These are phyloP conservation scores for Candida ipomoeae DNA, from an alignment of 805 yeast genomes.

Conservation along the genomic window DNA sequence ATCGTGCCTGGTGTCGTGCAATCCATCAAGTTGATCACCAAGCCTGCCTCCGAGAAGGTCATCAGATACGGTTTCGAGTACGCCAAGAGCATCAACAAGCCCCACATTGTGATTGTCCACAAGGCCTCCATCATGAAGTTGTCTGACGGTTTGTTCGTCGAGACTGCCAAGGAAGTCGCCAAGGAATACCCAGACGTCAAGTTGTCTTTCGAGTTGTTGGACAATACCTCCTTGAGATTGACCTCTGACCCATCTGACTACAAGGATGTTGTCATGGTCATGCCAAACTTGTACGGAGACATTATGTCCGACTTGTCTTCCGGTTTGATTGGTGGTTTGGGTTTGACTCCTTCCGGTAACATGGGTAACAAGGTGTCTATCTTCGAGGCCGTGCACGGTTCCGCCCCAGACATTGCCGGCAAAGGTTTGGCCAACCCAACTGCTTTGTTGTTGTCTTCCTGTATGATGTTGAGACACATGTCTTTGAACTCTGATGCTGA, in stretches of 20 bases:
- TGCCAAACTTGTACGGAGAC: conserved; percentile 99
- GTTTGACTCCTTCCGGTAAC: conserved; percentile 98
- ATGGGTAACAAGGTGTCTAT: conserved; percentile 98
- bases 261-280: conserved; percentile 88
- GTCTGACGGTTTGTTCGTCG: conserved; percentile 94
- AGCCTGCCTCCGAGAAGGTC: conserved; percentile 93
- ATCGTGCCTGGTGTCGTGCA: conserved; percentile 98
- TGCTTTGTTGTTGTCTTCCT: conserved; percentile 89
- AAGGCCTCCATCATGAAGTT: conserved; percentile 98
- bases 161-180: conserved; percentile 84
- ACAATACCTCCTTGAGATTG: conserved; percentile 88
- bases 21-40: conserved; percentile 94
- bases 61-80: conserved; percentile 96
- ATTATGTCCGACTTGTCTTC: conserved; percentile 97
- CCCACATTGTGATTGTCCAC: conserved; percentile 91
- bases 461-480: conserved; percentile 99
- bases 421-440: conserved; percentile 99
- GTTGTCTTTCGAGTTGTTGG: conserved; percentile 82
- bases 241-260: conserved; percentile 86
- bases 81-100: conserved; percentile 83
- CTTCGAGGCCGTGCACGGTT: conserved; percentile 99
- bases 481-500: conserved; percentile 76
- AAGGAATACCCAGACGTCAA: conserved; percentile 89
- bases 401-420: conserved; percentile 99
- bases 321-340: conserved; percentile 97